Evolutionary conservation across 495 filamentous ascomycete genomes (phyloP).

Genomic region (Parachaetomium inaequale): DNA sequence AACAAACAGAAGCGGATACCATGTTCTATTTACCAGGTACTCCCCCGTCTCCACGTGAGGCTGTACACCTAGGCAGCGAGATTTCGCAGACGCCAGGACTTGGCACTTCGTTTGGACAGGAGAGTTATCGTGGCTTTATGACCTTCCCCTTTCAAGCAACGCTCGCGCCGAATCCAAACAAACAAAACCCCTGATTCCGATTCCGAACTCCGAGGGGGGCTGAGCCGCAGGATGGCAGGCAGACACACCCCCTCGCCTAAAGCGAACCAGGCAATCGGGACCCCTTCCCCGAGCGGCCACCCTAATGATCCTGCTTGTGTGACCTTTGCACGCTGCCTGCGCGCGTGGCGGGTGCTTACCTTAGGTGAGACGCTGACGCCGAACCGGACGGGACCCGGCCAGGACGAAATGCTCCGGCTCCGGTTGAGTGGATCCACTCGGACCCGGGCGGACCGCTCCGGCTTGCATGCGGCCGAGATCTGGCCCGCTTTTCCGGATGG

Average conservation of each 20-base stretch:
- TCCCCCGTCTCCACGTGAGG: no score
- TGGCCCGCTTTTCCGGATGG: background rate
- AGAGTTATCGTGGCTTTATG: background rate
- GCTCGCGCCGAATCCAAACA: background rate
- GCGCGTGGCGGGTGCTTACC: background rate
- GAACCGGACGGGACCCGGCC: no score
- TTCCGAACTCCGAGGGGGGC: background rate
- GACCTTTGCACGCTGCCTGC: background rate
- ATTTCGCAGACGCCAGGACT: background rate
- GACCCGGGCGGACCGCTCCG: conserved; percentile 1
- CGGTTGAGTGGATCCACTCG: no score
- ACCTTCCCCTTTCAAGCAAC: background rate
- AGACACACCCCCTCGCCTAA: background rate
- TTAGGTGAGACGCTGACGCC: background rate
- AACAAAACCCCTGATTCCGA: background rate
- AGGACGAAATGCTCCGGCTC: background rate
- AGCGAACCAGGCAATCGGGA: background rate
- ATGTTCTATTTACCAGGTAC: no score
- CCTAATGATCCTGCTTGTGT: background rate
- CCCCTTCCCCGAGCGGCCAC: background rate
- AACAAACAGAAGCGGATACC: background rate
- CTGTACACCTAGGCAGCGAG: background rate
- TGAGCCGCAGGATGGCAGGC: conserved; percentile 5
- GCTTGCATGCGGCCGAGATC: background rate
- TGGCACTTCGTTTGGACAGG: background rate